Evolutionary conservation across 2,329 filamentous ascomycete species (phyloP).

Genomic region (Xylaria hypoxylon): DNA sequence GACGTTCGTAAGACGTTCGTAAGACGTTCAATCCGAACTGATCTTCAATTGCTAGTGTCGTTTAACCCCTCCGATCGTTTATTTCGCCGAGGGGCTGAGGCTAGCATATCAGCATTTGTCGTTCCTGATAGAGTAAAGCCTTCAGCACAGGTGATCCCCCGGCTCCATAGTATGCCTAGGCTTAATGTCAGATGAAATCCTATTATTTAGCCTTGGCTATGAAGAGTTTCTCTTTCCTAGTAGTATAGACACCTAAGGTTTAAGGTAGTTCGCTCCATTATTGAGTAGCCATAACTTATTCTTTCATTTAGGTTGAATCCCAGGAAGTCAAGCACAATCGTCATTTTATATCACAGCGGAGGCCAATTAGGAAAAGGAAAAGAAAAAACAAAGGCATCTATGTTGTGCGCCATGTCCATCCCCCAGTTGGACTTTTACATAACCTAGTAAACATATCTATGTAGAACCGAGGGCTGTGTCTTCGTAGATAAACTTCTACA

Average conservation of each 20-base stretch:
- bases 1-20: too few species aligned
- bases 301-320: not conserved
- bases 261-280: constrained; percentile 49
- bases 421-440: not conserved
- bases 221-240: not conserved
- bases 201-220: not conserved
- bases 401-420: not conserved
- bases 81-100: constrained; percentile 6
- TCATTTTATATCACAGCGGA: not conserved
- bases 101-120: not conserved
- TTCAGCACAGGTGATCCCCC: not conserved
- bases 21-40: too few species aligned
- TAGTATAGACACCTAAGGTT: not conserved
- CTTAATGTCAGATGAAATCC: not conserved
- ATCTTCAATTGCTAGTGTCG: not conserved
- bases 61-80: not conserved
- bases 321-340: not conserved
- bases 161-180: not conserved
- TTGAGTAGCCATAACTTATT: not conserved
- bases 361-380: not conserved
- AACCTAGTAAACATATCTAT: not conserved
- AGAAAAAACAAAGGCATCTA: constrained; percentile 1
- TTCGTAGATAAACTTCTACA: not conserved
- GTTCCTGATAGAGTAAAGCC: not conserved
- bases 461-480: constrained; percentile 13